These are phyloP conservation scores for Lathyrus tuberosus DNA, from an alignment of 306 rosid species.

Conservation along the genomic window DNA sequence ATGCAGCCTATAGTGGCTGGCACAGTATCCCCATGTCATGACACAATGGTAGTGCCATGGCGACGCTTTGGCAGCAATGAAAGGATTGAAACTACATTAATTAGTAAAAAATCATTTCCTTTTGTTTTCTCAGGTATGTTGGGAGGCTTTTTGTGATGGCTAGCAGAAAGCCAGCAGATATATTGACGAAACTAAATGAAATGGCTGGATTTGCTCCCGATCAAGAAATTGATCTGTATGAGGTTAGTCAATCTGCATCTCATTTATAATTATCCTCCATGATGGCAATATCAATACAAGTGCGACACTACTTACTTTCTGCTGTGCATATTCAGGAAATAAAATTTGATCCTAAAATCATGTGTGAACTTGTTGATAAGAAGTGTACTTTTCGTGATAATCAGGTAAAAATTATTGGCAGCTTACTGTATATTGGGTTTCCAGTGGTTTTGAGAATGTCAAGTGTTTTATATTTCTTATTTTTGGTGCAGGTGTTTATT, in stretches of 20 bases:
- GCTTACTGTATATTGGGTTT: neutral
- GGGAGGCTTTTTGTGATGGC: constrained; percentile 77
- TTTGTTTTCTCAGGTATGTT: constrained; percentile 61
- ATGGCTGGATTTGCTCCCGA: constrained; percentile 84
- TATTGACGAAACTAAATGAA: constrained; percentile 65
- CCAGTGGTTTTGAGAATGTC: neutral
- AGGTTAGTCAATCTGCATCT: constrained; percentile 56
- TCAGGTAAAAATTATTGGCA: constrained; percentile 58
- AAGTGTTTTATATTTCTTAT: constrained; percentile 21
- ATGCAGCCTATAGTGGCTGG: neutral
- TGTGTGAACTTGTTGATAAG: constrained; percentile 81
- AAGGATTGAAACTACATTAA: neutral
- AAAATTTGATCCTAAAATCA: constrained; percentile 77
- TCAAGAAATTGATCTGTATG: constrained; percentile 78
- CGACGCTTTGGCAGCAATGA: neutral
- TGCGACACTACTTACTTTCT: constrained; percentile 20
- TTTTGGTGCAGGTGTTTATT: neutral
- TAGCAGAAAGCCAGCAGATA: constrained; percentile 70
- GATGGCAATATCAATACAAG: neutral
- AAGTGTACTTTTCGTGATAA: constrained; percentile 60
- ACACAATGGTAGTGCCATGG: neutral
- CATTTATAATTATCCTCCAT: constrained; percentile 1
- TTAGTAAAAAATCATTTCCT: neutral
- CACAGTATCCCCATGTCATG: neutral
- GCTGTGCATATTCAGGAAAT: constrained; percentile 64